These are phyloP conservation scores for Carallia pectinifolia DNA, from an alignment of 345 rosid species.

Conservation along the genomic window DNA sequence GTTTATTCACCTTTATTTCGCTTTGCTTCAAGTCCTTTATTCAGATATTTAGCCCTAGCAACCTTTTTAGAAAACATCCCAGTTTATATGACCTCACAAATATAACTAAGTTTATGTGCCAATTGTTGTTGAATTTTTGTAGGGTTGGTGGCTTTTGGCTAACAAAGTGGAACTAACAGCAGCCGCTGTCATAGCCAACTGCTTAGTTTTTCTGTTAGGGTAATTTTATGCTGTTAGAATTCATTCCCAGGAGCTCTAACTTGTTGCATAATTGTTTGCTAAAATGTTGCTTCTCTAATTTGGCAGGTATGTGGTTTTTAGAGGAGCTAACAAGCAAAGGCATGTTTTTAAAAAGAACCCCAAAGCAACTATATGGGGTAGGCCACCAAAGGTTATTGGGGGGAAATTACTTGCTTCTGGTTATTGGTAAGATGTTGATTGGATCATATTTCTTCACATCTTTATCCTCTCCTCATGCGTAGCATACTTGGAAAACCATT, in stretches of 20 bases:
- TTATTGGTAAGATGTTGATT: constrained; percentile 57
- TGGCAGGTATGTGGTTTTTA: constrained; percentile 71
- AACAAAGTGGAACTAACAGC: constrained; percentile 68
- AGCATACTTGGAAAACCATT: neutral
- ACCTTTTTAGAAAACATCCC: no score
- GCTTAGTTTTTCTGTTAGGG: constrained; percentile 72
- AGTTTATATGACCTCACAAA: neutral
- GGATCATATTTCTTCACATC: neutral
- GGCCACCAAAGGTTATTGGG: constrained; percentile 75
- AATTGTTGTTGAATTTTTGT: constrained; percentile 22
- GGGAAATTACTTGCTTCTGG: constrained; percentile 95
- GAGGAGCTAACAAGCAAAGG: constrained; percentile 94
- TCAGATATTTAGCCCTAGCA: neutral
- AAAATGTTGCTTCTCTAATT: constrained; percentile 3
- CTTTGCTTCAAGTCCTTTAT: no score
- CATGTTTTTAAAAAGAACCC: constrained; percentile 86
- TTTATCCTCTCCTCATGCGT: neutral
- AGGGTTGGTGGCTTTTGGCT: constrained; percentile 96
- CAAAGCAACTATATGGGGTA: constrained; percentile 76
- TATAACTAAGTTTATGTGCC: neutral
- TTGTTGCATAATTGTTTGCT: neutral
- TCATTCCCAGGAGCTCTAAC: constrained; percentile 1
- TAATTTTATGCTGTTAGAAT: constrained; percentile 32
- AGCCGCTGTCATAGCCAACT: constrained; percentile 53
- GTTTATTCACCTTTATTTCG: neutral